Evolutionary conservation across 139 green algal genomes (phyloP).

Genomic region (Chlamydomonas sp.): DNA sequence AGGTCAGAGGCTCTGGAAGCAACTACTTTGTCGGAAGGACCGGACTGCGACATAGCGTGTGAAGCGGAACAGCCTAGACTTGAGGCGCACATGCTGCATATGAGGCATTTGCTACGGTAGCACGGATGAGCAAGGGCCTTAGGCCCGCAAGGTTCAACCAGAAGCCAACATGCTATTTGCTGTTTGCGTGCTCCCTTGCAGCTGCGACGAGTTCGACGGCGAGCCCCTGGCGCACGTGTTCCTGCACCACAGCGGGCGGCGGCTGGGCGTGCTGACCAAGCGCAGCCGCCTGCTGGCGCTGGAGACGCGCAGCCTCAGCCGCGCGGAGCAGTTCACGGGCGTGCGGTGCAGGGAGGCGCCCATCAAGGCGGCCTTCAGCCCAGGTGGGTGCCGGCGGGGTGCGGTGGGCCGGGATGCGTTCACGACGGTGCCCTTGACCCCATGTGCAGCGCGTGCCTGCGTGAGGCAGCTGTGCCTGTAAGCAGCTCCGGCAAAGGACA

Average conservation of each 20-base stretch:
- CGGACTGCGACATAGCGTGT: too few species aligned
- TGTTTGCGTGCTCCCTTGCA: not conserved
- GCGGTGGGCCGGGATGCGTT: not conserved
- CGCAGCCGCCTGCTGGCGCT: slow-evolving; percentile 39
- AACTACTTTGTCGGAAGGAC: too few species aligned
- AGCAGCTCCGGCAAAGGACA: too few species aligned
- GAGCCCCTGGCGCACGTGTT: slow-evolving; percentile 34
- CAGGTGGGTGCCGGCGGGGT: slow-evolving; percentile 31
- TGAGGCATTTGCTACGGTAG: too few species aligned
- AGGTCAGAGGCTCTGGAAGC: too few species aligned
- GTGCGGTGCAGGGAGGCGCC: slow-evolving; percentile 38
- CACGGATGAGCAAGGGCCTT: too few species aligned
- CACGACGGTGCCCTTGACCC: too few species aligned
- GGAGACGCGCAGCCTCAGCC: slow-evolving; percentile 43
- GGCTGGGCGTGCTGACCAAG: slow-evolving; percentile 50
- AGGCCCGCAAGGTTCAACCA: not conserved
- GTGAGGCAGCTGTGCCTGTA: too few species aligned
- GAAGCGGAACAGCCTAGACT: too few species aligned
- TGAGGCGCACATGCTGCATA: too few species aligned
- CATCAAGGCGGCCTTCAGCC: slow-evolving; percentile 48
- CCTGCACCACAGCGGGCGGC: slow-evolving; percentile 32
- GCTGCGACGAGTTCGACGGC: slow-evolving; percentile 37
- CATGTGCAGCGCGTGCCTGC: too few species aligned
- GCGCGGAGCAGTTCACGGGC: slow-evolving; percentile 26
- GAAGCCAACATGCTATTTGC: not conserved